A percentile compares a stretch with the other conserved stretches of the same genome.
These are phyloP conservation scores for Candida schatavii DNA, from an alignment of 805 yeast genomes.

Conservation along the genomic window DNA sequence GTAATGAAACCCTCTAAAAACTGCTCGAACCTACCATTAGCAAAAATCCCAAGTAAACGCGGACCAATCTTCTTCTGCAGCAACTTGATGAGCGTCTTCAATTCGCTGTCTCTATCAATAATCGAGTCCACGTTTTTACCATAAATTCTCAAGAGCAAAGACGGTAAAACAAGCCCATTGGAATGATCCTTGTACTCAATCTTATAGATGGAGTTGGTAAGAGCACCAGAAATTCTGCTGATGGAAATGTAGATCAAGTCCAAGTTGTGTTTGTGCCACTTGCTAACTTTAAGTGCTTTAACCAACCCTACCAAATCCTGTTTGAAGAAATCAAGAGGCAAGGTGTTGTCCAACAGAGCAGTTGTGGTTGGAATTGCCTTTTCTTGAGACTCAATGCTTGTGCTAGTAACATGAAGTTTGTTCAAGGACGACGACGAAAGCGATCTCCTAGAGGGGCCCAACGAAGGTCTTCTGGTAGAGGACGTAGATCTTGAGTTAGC, in stretches of 20 bases:
- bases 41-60: constrained; percentile 78
- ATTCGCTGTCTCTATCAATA: constrained; percentile 82
- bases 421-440: constrained; percentile 32
- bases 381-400: constrained; percentile 25
- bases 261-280: constrained; percentile 68
- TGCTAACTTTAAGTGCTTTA: constrained; percentile 62
- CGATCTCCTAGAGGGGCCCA: constrained; percentile 28
- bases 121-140: constrained; percentile 85
- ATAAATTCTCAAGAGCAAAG: constrained; percentile 74
- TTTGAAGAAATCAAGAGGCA: constrained; percentile 83
- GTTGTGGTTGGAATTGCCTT: constrained; percentile 48
- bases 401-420: constrained; percentile 26
- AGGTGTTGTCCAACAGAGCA: constrained; percentile 65
- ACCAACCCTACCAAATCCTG: constrained; percentile 70
- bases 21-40: constrained; percentile 93
- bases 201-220: constrained; percentile 86
- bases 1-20: constrained; percentile 81
- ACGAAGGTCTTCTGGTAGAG: constrained; percentile 33
- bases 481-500: constrained; percentile 34
- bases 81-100: constrained; percentile 67
- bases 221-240: constrained; percentile 81
- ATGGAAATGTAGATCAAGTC: constrained; percentile 45
- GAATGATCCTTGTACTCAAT: constrained; percentile 51
- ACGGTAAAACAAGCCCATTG: constrained; percentile 44
- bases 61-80: constrained; percentile 85